A percentile compares a stretch with the other conserved stretches of the same genome.
phyloP scores from a whole-genome alignment of 2,329 filamentous ascomycete genomes.

The Lachnellula willkommii region DNA sequence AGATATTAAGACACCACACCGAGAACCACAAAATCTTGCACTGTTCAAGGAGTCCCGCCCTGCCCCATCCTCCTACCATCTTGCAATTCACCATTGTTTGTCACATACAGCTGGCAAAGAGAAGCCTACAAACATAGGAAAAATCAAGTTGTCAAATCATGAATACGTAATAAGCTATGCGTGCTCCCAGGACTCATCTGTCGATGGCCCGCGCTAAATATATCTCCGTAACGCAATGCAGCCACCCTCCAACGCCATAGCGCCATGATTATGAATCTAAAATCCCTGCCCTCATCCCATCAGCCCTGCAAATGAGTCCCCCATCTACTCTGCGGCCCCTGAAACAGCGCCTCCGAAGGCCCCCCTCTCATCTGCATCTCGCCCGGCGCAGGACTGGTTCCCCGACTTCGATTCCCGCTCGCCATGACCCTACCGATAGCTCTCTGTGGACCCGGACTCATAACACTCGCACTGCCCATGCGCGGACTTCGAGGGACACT shows the following conservation, averaged over 20 bases:
- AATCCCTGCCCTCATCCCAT: background rate
- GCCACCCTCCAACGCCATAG: background rate
- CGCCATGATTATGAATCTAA: background rate
- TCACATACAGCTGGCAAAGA: too few relatives aligned
- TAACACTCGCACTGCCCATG: constrained; percentile 22
- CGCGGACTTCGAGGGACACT: constrained; percentile 28
- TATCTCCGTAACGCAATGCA: background rate
- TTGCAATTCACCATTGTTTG: background rate
- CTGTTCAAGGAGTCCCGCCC: too few relatives aligned
- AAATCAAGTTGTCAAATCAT: background rate
- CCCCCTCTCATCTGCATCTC: constrained; percentile 1
- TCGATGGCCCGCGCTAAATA: background rate
- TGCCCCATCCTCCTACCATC: background rate
- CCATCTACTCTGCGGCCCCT: constrained; percentile 8
- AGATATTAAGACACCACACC: too few relatives aligned
- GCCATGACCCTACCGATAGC: constrained; percentile 11
- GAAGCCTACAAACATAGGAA: background rate
- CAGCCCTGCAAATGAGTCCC: constrained; percentile 15
- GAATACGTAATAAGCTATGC: background rate
- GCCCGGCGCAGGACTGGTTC: constrained; percentile 24
- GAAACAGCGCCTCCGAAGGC: constrained; percentile 14
- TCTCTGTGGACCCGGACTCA: constrained; percentile 20
- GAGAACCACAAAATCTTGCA: too few relatives aligned
- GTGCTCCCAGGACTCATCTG: background rate
- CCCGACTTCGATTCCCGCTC: constrained; percentile 15